phyloP scores from a whole-genome alignment of 768 basidiomycete genomes.

The Mycena leptocephala region DNA sequence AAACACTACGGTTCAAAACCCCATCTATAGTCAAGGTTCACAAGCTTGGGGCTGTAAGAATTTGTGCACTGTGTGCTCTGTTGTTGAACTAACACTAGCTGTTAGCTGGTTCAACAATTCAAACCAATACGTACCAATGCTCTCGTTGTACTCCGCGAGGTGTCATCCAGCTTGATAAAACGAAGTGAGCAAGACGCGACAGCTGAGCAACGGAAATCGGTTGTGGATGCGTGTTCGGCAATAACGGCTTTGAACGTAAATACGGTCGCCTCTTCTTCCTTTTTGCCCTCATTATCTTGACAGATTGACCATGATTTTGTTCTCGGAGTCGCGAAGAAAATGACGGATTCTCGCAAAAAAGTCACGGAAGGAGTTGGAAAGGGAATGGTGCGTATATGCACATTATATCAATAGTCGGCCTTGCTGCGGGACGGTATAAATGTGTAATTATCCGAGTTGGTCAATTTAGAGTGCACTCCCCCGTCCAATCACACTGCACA shows the following conservation, averaged over 20 bases:
- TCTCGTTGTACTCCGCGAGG: conserved; percentile 66
- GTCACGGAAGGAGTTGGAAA: conserved; percentile 81
- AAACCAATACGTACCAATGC: conserved; percentile 75
- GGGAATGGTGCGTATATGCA: conserved; percentile 72
- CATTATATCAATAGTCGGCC: conserved; percentile 48
- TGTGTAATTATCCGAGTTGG: not conserved
- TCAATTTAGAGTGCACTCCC: not conserved
- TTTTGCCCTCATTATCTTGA: conserved; percentile 11
- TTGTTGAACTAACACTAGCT: conserved; percentile 4
- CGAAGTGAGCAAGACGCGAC: conserved; percentile 68
- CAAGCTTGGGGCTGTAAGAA: conserved; percentile 78
- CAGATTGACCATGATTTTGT: conserved; percentile 81
- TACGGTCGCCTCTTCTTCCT: not conserved
- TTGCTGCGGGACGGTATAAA: too few species aligned
- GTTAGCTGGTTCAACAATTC: conserved; percentile 77
- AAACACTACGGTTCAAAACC: conserved; percentile 82
- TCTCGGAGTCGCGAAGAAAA: conserved; percentile 72
- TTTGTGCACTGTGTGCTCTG: conserved; percentile 21
- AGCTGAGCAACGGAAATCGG: conserved; percentile 65
- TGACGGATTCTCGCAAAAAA: conserved; percentile 81
- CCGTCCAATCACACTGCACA: not conserved
- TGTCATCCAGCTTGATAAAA: conserved; percentile 68
- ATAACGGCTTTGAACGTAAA: conserved; percentile 55
- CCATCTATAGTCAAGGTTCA: conserved; percentile 79
- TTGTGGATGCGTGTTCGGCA: conserved; percentile 65